Conservation (phyloP, 495 filamentous ascomycete species). For the Penicillium parvum region DNA sequence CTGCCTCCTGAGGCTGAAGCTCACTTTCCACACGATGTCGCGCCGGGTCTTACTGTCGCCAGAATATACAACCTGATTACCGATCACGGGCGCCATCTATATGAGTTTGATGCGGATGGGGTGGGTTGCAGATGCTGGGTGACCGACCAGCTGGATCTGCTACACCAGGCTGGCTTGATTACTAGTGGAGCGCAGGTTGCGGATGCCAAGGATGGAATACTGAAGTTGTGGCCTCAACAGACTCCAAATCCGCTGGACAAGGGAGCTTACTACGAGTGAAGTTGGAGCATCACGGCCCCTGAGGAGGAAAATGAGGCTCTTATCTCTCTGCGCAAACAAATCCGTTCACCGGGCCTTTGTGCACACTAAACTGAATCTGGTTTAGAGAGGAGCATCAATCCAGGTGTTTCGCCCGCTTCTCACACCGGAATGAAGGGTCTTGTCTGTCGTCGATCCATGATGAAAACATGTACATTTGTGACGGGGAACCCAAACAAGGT, state of each 20-base stretch:
- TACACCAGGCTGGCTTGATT: not conserved
- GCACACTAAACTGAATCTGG: too few species aligned
- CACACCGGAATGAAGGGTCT: not conserved
- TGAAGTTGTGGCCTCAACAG: not conserved
- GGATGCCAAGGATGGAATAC: not conserved
- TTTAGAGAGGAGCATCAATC: too few species aligned
- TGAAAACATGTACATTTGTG: constrained; percentile 53
- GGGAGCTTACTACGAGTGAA: not conserved
- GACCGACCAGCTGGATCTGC: not conserved
- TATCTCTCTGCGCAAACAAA: too few species aligned
- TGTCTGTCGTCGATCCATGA: constrained; percentile 1
- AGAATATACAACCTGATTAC: constrained; percentile 46
- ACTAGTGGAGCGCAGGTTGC: not conserved
- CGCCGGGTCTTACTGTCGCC: constrained; percentile 34
- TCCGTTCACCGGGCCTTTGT: too few species aligned
- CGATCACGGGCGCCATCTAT: constrained; percentile 70
- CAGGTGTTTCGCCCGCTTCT: too few species aligned
- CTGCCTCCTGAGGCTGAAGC: constrained; percentile 2
- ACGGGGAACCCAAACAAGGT: constrained; percentile 84
- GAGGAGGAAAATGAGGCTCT: too few species aligned
- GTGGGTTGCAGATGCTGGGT: constrained; percentile 19
- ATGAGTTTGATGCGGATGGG: constrained; percentile 63
- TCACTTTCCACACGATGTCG: constrained; percentile 15
- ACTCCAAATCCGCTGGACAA: not conserved
- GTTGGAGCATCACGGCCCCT: not conserved